Evolutionary conservation across 1,284 basidiomycete genomes (phyloP).

Genomic region (Takashimella koratensis): DNA sequence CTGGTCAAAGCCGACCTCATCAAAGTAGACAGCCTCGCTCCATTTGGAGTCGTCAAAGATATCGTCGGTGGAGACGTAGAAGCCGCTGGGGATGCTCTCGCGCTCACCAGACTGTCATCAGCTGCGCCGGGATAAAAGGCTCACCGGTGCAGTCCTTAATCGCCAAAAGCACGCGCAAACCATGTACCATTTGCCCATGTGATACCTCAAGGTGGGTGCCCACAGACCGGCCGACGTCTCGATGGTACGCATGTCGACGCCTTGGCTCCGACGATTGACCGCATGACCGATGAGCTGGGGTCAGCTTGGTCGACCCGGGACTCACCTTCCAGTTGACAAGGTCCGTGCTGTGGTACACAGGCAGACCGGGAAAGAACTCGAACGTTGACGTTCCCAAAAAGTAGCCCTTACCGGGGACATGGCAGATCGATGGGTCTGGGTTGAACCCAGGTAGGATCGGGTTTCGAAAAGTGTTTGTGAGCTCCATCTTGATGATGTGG

Average conservation of each 20-base stretch:
- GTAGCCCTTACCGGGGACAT: constrained; percentile 21
- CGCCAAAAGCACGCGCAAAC: constrained; percentile 15
- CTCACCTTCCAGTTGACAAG: constrained; percentile 28
- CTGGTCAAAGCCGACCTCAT: constrained; percentile 26
- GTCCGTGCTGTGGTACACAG: constrained; percentile 30
- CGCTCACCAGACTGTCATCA: neutral
- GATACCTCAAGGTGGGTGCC: constrained; percentile 25
- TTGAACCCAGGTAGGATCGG: constrained; percentile 36
- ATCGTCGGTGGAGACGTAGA: constrained; percentile 30
- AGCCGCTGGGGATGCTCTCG: constrained; percentile 9
- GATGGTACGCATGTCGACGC: constrained; percentile 21
- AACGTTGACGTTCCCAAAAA: constrained; percentile 29
- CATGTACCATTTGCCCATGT: constrained; percentile 26
- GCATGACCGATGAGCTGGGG: constrained; percentile 27
- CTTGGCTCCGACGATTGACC: constrained; percentile 20
- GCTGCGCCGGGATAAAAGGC: neutral
- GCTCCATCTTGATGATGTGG: neutral
- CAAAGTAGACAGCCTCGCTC: constrained; percentile 27
- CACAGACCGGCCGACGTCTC: constrained; percentile 24
- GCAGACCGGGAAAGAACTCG: constrained; percentile 30
- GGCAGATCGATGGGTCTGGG: constrained; percentile 30
- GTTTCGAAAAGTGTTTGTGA: constrained; percentile 15
- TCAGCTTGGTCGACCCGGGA: neutral
- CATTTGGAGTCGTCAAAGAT: constrained; percentile 27
- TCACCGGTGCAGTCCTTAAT: neutral